Evolutionary conservation across 2,329 filamentous ascomycete genomes (phyloP), one percentile per base, ranked within the genome.

Genomic region (Xylaria sp.): DNA sequence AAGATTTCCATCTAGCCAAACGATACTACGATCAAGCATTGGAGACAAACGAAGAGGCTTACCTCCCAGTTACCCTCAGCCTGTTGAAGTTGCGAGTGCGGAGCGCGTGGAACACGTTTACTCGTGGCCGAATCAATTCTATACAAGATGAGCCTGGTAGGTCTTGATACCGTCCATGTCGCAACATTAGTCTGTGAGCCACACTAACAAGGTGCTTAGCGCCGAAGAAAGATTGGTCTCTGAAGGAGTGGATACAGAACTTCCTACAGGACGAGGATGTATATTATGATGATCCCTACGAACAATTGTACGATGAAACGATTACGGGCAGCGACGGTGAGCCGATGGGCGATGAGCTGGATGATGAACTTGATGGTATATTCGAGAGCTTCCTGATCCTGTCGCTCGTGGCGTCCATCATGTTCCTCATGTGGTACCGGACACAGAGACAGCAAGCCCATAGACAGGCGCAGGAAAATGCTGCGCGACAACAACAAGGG

Each of bases 1-100:
- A 99, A 79, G 96, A 99, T 78, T 99, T 97, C 79, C 96, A 99
- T 78, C 89, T 99, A 66, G 96, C 97, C 1, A 99, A 99, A 82
- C 87, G 96, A 63, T 97, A 94, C 81, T 99, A 99, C 78, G 96
- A 99, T 76, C 88, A 96, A 70, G 95, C 96, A 0, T 84, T 98
- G 37, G 93, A 94, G 77, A 94, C 95, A 0, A 99, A 97, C 76
- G 87, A 91, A 58, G 97, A 99, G 81, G 94, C 96, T 0, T 98
- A 98, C 78, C 86, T 98, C 0, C 96, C 96, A 0, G 96, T 98
- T 3, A 94, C 94, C 12, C 83, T 99, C 37, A 95, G 94, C 72
- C 83, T 99, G 58, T 84, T 97, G 71, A 97, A 97, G 80, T 84
- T 99, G 68, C 87, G 95, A 12, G 83, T 92, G 62, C 89, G 94